These are phyloP conservation scores for Suhomyces wounanorum DNA, from an alignment of 1,139 yeast genomes.

Conservation along the genomic window DNA sequence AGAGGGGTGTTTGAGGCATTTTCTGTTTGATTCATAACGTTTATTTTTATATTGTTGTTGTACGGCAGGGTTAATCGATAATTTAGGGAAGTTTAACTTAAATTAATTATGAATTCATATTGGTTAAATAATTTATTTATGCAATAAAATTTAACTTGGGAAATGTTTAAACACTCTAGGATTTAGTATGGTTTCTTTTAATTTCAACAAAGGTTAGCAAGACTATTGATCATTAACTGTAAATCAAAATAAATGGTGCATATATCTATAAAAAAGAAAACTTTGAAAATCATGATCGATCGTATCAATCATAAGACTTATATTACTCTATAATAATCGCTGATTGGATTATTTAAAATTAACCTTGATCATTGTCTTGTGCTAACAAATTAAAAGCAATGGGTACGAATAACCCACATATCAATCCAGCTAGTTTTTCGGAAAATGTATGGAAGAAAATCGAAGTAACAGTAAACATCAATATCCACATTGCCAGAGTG, in stretches of 20 bases:
- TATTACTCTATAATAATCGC: too few species aligned
- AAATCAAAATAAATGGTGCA: too few species aligned
- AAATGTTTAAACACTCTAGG: not conserved
- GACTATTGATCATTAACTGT: too few species aligned
- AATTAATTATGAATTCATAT: not conserved
- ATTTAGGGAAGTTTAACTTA: not conserved
- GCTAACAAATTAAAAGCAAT: not conserved
- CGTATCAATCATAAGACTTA: too few species aligned
- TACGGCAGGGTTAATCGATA: not conserved
- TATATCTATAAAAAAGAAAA: too few species aligned
- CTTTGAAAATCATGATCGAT: too few species aligned
- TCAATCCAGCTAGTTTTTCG: conserved; percentile 57
- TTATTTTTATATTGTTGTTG: not conserved
- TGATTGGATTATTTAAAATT: not conserved
- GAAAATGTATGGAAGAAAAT: conserved; percentile 60
- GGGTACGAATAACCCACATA: conserved; percentile 48
- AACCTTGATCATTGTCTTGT: not conserved
- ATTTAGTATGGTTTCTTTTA: too few species aligned
- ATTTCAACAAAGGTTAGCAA: too few species aligned
- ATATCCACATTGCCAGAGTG: conserved; percentile 40
- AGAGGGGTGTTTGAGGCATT: conserved; percentile 37
- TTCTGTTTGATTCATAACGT: not conserved
- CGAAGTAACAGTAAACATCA: conserved; percentile 54
- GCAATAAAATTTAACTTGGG: not conserved
- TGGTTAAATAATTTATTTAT: not conserved